A percentile compares a stretch with the other conserved stretches of the same genome.
These are phyloP conservation scores for Suhomyces kunorum DNA, from an alignment of 1,139 yeast species.

Conservation along the genomic window DNA sequence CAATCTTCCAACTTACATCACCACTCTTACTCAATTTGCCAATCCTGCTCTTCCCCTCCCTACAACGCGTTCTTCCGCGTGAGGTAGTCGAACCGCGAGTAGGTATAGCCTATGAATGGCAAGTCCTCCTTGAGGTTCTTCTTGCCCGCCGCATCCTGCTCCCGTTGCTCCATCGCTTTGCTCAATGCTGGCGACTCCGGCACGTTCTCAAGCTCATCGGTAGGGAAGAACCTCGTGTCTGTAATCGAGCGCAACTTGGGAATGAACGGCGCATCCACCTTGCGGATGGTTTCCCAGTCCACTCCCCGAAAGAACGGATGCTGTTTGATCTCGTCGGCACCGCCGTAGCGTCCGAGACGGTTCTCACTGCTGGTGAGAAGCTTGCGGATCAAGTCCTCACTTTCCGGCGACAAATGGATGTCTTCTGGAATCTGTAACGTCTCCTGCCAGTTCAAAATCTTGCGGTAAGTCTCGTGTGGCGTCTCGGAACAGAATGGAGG, in stretches of 20 bases:
- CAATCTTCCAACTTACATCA: too few relatives aligned
- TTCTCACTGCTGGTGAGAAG: slow-evolving; percentile 81
- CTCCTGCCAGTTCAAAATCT: slow-evolving; percentile 94
- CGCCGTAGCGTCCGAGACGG: slow-evolving; percentile 88
- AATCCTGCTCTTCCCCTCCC: too few relatives aligned
- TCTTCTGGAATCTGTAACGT: slow-evolving; percentile 94
- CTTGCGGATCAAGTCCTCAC: slow-evolving; percentile 86
- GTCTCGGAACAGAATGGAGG: slow-evolving; percentile 99
- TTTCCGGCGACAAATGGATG: slow-evolving; percentile 88
- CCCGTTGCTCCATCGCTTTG: slow-evolving; percentile 66
- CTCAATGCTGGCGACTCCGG: slow-evolving; percentile 90
- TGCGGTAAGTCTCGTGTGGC: slow-evolving; percentile 96
- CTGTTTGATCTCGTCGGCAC: slow-evolving; percentile 87
- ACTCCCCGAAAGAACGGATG: slow-evolving; percentile 97
- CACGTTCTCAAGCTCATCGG: slow-evolving; percentile 92
- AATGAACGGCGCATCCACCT: slow-evolving; percentile 93
- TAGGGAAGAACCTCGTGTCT: slow-evolving; percentile 97
- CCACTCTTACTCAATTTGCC: too few relatives aligned
- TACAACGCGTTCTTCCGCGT: slow-evolving; percentile 79
- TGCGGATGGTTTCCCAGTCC: slow-evolving; percentile 92
- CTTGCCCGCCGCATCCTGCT: slow-evolving; percentile 36
- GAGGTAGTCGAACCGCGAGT: slow-evolving; percentile 87
- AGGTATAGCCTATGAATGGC: slow-evolving; percentile 96
- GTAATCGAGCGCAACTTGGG: slow-evolving; percentile 76
- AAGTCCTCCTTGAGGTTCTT: slow-evolving; percentile 74